Evolutionary conservation across 306 rosid genomes (phyloP).

Genomic region (Cicer bijugum): DNA sequence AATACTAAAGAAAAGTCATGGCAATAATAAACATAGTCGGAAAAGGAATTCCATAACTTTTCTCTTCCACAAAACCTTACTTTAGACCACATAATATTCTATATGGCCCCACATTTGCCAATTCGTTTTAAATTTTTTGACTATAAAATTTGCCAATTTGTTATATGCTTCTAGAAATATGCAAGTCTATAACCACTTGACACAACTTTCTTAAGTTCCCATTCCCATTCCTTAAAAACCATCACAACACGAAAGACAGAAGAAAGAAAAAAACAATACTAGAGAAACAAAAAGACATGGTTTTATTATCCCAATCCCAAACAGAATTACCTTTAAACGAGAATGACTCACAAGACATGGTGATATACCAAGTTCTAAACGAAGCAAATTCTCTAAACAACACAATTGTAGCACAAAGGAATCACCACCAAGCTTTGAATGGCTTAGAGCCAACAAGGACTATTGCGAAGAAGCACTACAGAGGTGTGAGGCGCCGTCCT

Average conservation of each 20-base stretch:
- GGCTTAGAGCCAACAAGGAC: conserved; percentile 47
- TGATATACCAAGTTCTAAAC: conserved; percentile 77
- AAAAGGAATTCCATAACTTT: conserved; percentile 23
- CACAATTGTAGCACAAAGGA: conserved; percentile 41
- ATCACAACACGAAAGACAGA: neutral
- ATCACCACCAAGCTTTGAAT: conserved; percentile 29
- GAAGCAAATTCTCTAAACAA: conserved; percentile 53
- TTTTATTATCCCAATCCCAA: conserved; percentile 60
- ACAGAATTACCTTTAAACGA: conserved; percentile 78
- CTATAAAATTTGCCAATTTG: neutral
- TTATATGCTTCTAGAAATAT: conserved; percentile 38
- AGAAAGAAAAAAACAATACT: neutral
- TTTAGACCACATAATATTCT: conserved; percentile 38
- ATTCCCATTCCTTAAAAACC: conserved; percentile 7
- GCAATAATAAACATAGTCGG: conserved; percentile 14
- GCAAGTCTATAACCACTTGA: conserved; percentile 11
- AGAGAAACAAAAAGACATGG: conserved; percentile 38
- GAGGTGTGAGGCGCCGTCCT: conserved; percentile 85
- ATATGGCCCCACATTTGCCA: conserved; percentile 38
- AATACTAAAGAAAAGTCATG: conserved; percentile 23
- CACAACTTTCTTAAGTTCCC: conserved; percentile 41
- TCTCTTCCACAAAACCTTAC: conserved; percentile 31
- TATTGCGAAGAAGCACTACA: conserved; percentile 74
- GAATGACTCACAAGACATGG: conserved; percentile 91
- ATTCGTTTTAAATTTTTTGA: neutral